Conservation (phyloP, 768 basidiomycete species). For the Ramaria rubella region DNA sequence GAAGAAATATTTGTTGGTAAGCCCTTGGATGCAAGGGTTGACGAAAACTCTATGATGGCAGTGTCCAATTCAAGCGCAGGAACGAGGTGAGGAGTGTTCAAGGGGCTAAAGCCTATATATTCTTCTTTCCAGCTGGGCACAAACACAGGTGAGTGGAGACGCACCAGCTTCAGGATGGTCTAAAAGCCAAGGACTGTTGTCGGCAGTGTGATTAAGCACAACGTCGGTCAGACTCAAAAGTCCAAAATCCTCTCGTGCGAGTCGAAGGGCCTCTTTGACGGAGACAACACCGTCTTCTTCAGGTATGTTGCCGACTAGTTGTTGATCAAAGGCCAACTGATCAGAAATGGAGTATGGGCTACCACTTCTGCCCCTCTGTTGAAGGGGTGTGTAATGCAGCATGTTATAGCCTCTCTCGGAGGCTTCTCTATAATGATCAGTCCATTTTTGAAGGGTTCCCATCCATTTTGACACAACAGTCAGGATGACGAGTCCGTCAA, state of each 20-base stretch:
- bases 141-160: constrained; percentile 17
- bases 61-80: constrained; percentile 91
- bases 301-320: constrained; percentile 24
- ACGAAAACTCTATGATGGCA: constrained; percentile 77
- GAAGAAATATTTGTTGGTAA: constrained; percentile 68
- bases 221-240: constrained; percentile 89
- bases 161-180: constrained; percentile 94
- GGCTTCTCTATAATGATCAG: constrained; percentile 72
- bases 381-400: constrained; percentile 94
- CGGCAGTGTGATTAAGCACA: constrained; percentile 95
- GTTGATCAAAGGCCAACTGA: constrained; percentile 47
- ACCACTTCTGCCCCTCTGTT: constrained; percentile 81
- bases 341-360: constrained; percentile 93
- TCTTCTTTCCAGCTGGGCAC: not conserved
- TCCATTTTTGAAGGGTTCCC: constrained; percentile 78
- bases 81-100: constrained; percentile 84
- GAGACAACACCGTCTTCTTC: constrained; percentile 47
- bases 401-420: constrained; percentile 92
- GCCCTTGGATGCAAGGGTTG: constrained; percentile 51
- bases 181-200: constrained; percentile 84
- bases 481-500: constrained; percentile 84
- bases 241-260: constrained; percentile 81
- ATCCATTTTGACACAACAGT: constrained; percentile 98
- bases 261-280: constrained; percentile 57
- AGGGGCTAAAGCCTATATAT: constrained; percentile 72